Evolutionary conservation across 2,329 filamentous ascomycete genomes (phyloP), one percentile per base, ranked within the genome.

Genomic region (Venturia pyrina): DNA sequence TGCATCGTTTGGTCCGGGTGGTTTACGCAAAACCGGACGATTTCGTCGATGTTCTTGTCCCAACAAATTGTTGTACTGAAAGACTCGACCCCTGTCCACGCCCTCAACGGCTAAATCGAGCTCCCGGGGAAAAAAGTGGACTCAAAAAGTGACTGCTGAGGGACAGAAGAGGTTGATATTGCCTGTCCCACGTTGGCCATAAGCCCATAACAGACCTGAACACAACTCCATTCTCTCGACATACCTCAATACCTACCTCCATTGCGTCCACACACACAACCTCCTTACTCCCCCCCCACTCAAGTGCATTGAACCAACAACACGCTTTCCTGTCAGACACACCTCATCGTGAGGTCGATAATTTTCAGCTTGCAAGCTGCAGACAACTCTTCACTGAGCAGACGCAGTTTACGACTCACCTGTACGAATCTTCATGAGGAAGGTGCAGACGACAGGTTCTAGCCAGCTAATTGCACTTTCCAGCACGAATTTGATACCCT

Each of bases 401-500:
- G 60, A 62, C 37, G 60, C 60, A 44, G 60, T 28, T 43, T 44
- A 10, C 10, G 7, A 44, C 28, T 59, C 13, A 37, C 28, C 5
- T 59, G 53, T 59, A 46, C 6, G 43, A 62, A 32, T 15, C 5
- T 28, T 7, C 15, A 10, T n/a, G 40, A 24, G 3, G 8, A 19
- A 15, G 3, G 37, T n/a, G n/a, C 3, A 13, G 28, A 28, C 15
- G 5, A 40, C 11, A 8, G n/a, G 24, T 6, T 15, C 32, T 11
- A 46, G n/a, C 17, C 5, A 62, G 43, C 40, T 43, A 62, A 43
- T 28, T 11, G 4, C 17, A n/a, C 11, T 8, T 43, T 32, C 40
- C 60, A 62, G 60, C 60, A 44, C 40, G 53, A 40, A 53, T 62
- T 62, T 62, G 60, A 62, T 62, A 62, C 60, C 60, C 60, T 44